phyloP scores from a whole-genome alignment of 495 filamentous ascomycete species.

The Penicillium coffeae region DNA sequence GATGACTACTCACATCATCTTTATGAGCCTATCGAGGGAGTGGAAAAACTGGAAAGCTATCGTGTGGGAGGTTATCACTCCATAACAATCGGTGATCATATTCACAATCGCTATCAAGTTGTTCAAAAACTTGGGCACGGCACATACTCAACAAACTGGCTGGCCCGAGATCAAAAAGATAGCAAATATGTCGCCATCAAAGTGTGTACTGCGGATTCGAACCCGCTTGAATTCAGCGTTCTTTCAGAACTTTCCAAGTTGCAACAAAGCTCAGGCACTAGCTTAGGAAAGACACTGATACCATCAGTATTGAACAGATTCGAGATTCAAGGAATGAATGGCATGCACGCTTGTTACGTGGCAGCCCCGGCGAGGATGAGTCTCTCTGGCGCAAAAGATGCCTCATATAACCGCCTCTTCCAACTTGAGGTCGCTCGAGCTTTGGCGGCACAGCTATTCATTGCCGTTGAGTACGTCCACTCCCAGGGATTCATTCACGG shows the following conservation, averaged over 20 bases:
- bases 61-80: neutral
- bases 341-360: constrained; percentile 38
- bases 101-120: neutral
- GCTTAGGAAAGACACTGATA: constrained; percentile 9
- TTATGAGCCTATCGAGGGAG: neutral
- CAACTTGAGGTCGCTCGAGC: constrained; percentile 29
- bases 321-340: constrained; percentile 35
- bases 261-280: neutral
- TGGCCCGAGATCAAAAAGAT: neutral
- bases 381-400: constrained; percentile 21
- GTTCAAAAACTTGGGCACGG: neutral
- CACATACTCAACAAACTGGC: neutral
- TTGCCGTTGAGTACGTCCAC: constrained; percentile 25
- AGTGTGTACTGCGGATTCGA: neutral
- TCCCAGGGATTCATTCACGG: constrained; percentile 25
- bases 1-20: too few species aligned
- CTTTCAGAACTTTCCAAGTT: neutral
- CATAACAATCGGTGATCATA: neutral
- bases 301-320: constrained; percentile 31
- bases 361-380: constrained; percentile 19
- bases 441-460: constrained; percentile 35
- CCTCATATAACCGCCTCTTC: constrained; percentile 21
- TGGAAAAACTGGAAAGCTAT: neutral
- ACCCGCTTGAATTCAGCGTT: neutral
- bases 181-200: constrained; percentile 24